Evolutionary conservation across 805 yeast genomes (phyloP).

Genomic region (Pichia sporocuriosa): DNA sequence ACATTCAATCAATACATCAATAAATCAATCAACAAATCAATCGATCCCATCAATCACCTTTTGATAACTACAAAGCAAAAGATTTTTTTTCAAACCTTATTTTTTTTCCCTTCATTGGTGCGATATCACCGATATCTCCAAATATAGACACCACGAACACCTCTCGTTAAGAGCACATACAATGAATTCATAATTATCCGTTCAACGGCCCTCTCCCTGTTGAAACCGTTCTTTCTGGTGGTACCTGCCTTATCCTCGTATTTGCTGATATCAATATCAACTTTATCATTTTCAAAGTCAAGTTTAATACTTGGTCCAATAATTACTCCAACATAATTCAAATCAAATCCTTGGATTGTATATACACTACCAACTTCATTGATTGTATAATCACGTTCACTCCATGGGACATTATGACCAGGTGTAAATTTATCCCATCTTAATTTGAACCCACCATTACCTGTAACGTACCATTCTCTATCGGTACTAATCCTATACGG

Average conservation of each 20-base stretch:
- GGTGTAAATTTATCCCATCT: conserved; percentile 44
- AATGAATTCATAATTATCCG: conserved; percentile 38
- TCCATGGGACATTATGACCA: conserved; percentile 36
- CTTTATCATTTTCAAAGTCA: conserved; percentile 30
- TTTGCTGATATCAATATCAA: conserved; percentile 30
- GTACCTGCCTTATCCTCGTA: conserved; percentile 44
- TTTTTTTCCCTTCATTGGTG: no score
- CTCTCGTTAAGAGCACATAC: conserved; percentile 40
- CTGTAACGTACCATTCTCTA: conserved; percentile 38
- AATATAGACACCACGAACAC: conserved; percentile 37
- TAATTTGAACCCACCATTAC: conserved; percentile 36
- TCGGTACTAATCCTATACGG: conserved; percentile 38
- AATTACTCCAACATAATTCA: conserved; percentile 41
- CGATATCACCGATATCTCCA: conserved; percentile 1
- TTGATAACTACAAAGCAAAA: no score
- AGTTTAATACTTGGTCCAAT: conserved; percentile 38
- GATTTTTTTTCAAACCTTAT: no score
- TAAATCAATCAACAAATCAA: no score
- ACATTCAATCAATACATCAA: no score
- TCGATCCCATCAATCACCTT: no score
- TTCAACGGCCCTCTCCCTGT: conserved; percentile 20
- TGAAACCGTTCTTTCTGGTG: background rate
- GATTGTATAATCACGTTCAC: conserved; percentile 38
- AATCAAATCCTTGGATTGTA: conserved; percentile 42
- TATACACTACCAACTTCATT: conserved; percentile 44